A percentile compares a stretch with the other conserved stretches of the same genome.
phyloP scores from a whole-genome alignment of 2,329 filamentous ascomycete genomes.

The Didymosphaeria variabile region DNA sequence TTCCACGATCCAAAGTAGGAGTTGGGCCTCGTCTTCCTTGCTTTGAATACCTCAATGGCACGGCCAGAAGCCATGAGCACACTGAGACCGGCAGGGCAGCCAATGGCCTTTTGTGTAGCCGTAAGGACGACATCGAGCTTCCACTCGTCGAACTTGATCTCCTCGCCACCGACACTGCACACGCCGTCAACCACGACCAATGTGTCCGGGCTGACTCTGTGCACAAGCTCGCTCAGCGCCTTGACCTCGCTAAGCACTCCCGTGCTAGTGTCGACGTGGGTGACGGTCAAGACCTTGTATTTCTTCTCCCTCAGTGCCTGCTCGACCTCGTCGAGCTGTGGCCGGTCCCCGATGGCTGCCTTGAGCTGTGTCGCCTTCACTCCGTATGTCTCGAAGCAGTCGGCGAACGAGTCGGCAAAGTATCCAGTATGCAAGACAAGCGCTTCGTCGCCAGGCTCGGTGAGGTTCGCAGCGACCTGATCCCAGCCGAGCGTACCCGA shows the following conservation, averaged over 20 bases:
- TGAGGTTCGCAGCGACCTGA: constrained; percentile 89
- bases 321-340: constrained; percentile 87
- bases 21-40: constrained; percentile 79
- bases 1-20: constrained; percentile 97
- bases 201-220: constrained; percentile 87
- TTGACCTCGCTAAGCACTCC: constrained; percentile 94
- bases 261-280: constrained; percentile 96
- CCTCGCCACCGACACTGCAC: constrained; percentile 94
- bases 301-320: constrained; percentile 86
- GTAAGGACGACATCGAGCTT: constrained; percentile 91
- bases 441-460: constrained; percentile 88
- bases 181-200: constrained; percentile 94
- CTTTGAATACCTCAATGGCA: constrained; percentile 82
- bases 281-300: constrained; percentile 94
- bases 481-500: constrained; percentile 98
- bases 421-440: constrained; percentile 96
- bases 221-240: constrained; percentile 81
- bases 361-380: constrained; percentile 89
- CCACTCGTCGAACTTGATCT: constrained; percentile 97
- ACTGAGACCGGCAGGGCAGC: constrained; percentile 90
- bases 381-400: constrained; percentile 91
- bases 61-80: constrained; percentile 93
- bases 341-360: constrained; percentile 86
- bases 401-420: constrained; percentile 93
- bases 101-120: constrained; percentile 96